phyloP scores from a whole-genome alignment of 179 eudicot species.

The Camellia oleifera region DNA sequence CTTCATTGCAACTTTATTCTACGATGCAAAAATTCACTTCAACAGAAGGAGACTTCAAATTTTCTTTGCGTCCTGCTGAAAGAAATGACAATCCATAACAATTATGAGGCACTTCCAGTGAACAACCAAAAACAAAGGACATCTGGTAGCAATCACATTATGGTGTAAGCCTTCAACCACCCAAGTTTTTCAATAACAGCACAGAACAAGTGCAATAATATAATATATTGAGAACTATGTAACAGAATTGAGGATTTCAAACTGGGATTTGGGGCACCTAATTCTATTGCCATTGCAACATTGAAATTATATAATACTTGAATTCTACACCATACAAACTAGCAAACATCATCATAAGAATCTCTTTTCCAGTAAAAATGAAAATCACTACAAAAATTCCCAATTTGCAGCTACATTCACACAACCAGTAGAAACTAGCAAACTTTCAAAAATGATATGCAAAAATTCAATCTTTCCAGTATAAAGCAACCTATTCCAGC shows the following conservation, averaged over 20 bases:
- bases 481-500: no score
- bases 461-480: background rate
- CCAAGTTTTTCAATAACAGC: background rate
- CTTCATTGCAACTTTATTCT: constrained; percentile 48
- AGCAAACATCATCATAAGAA: background rate
- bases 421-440: background rate
- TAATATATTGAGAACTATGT: background rate
- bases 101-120: background rate
- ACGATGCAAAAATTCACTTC: constrained; percentile 2
- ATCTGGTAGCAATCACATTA: background rate
- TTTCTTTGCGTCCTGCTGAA: background rate
- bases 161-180: no score
- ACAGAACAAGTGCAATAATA: background rate
- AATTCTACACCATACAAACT: background rate
- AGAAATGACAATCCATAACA: background rate
- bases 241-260: background rate
- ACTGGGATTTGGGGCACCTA: background rate
- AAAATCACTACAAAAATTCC: background rate
- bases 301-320: background rate
- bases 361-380: background rate
- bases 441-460: background rate
- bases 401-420: background rate
- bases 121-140: background rate
- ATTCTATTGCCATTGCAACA: background rate
- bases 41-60: constrained; percentile 8